Conservation (phyloP, 1,284 basidiomycete species). For the Trametes pubescens region DNA sequence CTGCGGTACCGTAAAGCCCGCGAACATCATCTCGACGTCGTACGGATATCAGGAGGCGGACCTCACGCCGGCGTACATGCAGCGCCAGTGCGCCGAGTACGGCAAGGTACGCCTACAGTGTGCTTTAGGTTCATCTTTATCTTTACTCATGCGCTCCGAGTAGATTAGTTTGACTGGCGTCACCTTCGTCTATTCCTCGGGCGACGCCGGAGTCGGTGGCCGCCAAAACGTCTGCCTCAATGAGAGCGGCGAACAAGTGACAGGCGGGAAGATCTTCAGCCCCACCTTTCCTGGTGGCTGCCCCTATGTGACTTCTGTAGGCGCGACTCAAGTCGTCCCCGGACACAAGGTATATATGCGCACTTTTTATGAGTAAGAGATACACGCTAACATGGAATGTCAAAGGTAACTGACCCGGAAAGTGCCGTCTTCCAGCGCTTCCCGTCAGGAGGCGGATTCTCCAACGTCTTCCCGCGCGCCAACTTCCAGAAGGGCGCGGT, state of each 20-base stretch:
- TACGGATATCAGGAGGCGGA: constrained; percentile 59
- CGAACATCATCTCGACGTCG: constrained; percentile 64
- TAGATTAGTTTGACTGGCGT: constrained; percentile 66
- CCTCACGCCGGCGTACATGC: constrained; percentile 53
- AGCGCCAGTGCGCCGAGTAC: constrained; percentile 65
- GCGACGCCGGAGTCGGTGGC: constrained; percentile 68
- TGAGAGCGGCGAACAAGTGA: constrained; percentile 48
- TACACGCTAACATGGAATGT: too few species aligned
- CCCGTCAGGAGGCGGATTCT: constrained; percentile 56
- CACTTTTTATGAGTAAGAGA: too few species aligned
- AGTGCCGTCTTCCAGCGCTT: constrained; percentile 47
- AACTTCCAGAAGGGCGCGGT: constrained; percentile 50
- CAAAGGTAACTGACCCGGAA: constrained; percentile 54
- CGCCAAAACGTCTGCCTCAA: constrained; percentile 51
- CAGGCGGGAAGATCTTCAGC: constrained; percentile 52
- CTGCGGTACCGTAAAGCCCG: constrained; percentile 59
- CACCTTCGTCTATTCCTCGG: constrained; percentile 70
- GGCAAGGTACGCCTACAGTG: constrained; percentile 46
- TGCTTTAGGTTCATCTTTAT: not conserved
- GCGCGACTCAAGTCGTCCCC: constrained; percentile 60
- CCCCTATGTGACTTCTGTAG: constrained; percentile 64
- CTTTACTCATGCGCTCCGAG: constrained; percentile 35
- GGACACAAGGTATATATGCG: constrained; percentile 43
- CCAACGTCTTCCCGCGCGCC: constrained; percentile 51
- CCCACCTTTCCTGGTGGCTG: constrained; percentile 63